phyloP scores from a whole-genome alignment of 257 asterid genomes.

The Scutellaria barbata region DNA sequence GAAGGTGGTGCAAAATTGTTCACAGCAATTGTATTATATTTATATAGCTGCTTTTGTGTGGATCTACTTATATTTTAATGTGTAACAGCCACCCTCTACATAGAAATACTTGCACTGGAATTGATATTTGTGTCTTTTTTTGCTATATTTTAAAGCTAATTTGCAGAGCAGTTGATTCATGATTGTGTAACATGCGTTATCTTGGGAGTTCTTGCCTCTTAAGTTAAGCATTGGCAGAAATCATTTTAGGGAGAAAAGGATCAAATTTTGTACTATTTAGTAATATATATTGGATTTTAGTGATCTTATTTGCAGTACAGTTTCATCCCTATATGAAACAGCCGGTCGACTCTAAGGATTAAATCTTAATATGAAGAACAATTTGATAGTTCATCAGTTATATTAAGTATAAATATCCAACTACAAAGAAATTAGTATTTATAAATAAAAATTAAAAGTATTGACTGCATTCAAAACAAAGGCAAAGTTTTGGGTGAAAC shows the following conservation, averaged over 20 bases:
- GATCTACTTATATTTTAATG: neutral
- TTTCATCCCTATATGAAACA: too few relatives aligned
- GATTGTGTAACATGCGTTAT: conserved; percentile 1
- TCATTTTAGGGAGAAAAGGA: neutral
- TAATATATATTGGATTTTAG: too few relatives aligned
- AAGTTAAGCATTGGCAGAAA: conserved; percentile 27
- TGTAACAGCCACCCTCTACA: neutral
- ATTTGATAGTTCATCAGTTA: too few relatives aligned
- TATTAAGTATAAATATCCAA: too few relatives aligned
- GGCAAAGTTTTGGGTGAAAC: too few relatives aligned
- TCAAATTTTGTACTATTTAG: neutral
- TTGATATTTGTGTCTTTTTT: neutral
- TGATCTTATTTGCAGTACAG: too few relatives aligned
- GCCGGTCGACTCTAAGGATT: too few relatives aligned
- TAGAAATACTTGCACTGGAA: neutral
- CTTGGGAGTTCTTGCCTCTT: conserved; percentile 19
- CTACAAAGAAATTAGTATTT: neutral
- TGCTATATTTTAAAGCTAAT: neutral
- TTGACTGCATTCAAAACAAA: too few relatives aligned
- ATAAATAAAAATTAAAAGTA: too few relatives aligned
- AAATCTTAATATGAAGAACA: too few relatives aligned
- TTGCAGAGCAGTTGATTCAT: neutral
- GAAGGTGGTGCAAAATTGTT: conserved; percentile 3
- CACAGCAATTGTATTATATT: conserved; percentile 9
- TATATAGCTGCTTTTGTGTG: conserved; percentile 4